Base-by-base conservation (phyloP, 2,329 filamentous ascomycete genomes). In the Cladosporium phlei region DNA sequence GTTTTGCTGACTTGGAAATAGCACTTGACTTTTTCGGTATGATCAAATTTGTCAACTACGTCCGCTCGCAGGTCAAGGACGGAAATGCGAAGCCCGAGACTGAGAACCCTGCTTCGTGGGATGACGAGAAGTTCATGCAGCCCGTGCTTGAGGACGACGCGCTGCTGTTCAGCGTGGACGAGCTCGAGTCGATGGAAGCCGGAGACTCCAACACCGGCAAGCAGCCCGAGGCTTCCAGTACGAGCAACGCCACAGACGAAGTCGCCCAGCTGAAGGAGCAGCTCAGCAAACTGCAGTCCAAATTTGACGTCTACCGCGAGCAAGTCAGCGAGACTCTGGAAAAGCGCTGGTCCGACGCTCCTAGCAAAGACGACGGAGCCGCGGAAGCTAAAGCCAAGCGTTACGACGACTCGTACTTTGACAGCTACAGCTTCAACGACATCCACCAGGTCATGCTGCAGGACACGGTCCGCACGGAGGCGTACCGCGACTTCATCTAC, bases 401-500 rank as follows among this genome's bases (percentile, higher is more conserved):
- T 21, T 54, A 55, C 38, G 56, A 59, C 29, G 42, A 45, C 24
- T 51, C 50, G 3, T 59, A 59, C 52, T 59, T 59, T 32, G 54
- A 57, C 8, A 55, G 55, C 8, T 59, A 59, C 47, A 52, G 52
- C 37, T 57, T 52, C 50, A 55, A 55, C 43, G 49, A 88, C 48
- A 96, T 97, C 47, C 90, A 97, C 65, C 88, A 95, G 63, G 89
- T 86, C 6, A 97, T 97, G 90, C 77, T 97, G 52, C 95, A 95
- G 65, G 90, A 97, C 61, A 75, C 79, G 0, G 77, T 95, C 30
- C 85, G 90, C 42, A 97, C 90, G 9, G 86, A 95, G 59, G 85
- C 88, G 3, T 97, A 97, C 69, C 82, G 90, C 35, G 89, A 97
- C 68, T 95, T 96, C 64, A 89, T 96, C 60, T 95, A 96, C 70